These are phyloP conservation scores for Mimosa pudica DNA, from an alignment of 306 rosid species.

Conservation along the genomic window DNA sequence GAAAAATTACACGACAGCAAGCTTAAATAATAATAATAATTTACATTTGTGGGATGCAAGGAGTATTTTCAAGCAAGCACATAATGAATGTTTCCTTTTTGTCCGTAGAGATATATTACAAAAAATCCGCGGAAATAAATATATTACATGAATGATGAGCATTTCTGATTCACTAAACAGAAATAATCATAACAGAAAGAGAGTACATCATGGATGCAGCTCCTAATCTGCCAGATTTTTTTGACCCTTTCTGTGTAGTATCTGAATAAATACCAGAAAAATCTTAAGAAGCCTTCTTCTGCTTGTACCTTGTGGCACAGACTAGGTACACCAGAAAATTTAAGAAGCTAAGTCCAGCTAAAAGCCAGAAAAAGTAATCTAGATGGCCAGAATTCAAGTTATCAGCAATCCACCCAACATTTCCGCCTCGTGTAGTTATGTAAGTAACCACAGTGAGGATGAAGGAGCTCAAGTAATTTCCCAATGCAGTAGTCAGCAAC, in stretches of 20 bases:
- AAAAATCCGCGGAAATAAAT: not conserved
- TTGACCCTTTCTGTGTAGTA: not conserved
- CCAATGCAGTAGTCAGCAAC: constrained; percentile 74
- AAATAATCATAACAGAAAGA: not conserved
- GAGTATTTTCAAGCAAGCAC: not conserved
- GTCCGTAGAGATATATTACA: constrained; percentile 14
- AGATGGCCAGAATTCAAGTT: constrained; percentile 84
- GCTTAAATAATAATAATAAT: not conserved
- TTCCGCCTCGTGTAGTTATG: constrained; percentile 67
- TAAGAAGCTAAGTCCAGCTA: constrained; percentile 79
- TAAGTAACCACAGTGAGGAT: constrained; percentile 81
- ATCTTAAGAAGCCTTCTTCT: constrained; percentile 65
- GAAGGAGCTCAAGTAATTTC: constrained; percentile 85
- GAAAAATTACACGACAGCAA: not conserved
- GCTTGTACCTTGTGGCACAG: constrained; percentile 71
- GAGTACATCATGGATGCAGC: constrained; percentile 23
- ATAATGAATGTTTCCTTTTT: constrained; percentile 11
- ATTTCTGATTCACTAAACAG: constrained; percentile 29
- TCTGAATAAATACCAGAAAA: not conserved
- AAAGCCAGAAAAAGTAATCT: constrained; percentile 86
- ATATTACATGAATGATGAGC: constrained; percentile 20
- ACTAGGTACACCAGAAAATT: constrained; percentile 64
- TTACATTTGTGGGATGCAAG: not conserved
- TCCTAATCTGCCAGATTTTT: constrained; percentile 1
- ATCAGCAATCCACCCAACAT: constrained; percentile 81